Evolutionary conservation across 73 alveolate genomes (phyloP).

Genomic region (Paramecium sonneborni): DNA sequence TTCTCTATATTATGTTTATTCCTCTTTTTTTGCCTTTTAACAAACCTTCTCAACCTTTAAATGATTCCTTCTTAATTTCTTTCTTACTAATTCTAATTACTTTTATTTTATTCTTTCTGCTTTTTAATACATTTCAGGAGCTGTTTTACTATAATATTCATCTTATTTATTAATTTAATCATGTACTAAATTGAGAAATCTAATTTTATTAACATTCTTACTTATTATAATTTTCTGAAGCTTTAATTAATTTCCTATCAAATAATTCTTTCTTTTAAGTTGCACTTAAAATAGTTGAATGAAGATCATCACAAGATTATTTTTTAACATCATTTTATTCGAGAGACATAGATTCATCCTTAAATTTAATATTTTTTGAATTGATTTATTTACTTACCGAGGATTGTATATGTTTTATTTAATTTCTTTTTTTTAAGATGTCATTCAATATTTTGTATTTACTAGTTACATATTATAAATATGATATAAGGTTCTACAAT

Average conservation of each 20-base stretch:
- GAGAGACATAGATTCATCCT: background rate
- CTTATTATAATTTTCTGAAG: background rate
- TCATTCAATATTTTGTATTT: background rate
- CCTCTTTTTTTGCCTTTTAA: background rate
- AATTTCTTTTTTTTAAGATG: background rate
- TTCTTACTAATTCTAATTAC: background rate
- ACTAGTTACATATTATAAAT: background rate
- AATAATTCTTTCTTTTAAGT: background rate
- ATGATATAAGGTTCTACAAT: background rate
- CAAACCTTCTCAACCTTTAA: background rate
- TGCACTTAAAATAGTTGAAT: background rate
- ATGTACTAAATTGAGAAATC: background rate
- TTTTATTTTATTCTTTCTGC: background rate
- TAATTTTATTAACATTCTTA: background rate
- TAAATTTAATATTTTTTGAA: background rate
- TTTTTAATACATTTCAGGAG: constrained; percentile 5
- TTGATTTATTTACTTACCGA: background rate
- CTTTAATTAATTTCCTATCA: background rate
- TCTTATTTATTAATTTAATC: background rate
- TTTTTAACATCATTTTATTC: background rate
- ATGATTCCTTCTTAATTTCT: background rate
- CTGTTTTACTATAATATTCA: constrained; percentile 18
- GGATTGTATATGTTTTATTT: background rate
- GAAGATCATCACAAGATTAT: background rate
- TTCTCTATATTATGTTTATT: background rate